Base-by-base conservation (phyloP, 108 stramenopile species). In the Chaetoceros tenuissimus region DNA sequence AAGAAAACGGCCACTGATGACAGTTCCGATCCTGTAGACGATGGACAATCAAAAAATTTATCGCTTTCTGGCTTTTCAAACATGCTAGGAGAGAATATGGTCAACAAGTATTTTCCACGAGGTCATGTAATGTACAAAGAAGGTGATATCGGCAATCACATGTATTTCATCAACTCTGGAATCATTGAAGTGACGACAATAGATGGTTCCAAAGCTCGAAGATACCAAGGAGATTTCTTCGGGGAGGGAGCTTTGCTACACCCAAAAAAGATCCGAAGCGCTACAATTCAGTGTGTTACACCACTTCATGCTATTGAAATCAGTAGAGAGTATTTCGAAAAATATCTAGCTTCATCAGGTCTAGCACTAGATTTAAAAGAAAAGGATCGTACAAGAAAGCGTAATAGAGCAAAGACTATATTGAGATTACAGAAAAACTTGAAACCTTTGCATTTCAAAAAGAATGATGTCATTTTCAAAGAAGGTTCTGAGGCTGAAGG, bases 291-390 rank as follows among this genome's bases (percentile, higher is more conserved):
- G 22, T 92, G 89, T 66, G 58, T 69, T 55, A 87, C 89, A 19
- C 89, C 89, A 1, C 80, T 92, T 23, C 85, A 92, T 68, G 85
- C 78, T 1, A 71, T 92, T 51, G 85, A 92, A 57, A 85, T 92
- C 22, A 85, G 78, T 65, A 77, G 85, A 18, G 84, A 92, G 59
- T 86, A 85, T 58, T 92, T 86, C 67, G 85, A 92, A 53, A 91
- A 91, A 59, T 91, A 85, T 59, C 73, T 87, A 49, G 73, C 80
- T 0, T 65, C 77, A 1, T 73, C 81, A 13, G 79, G 67, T 0
- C 46, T 87, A 13, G 56, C 72, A 18, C 66, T 85, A 3, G 68
- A 63, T 34, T 57, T 92, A 44, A 67, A 70, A 31, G 89, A 92
- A 64, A 86, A 86, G 60, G 89, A 92, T 51, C 77, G 74, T 48